Evolutionary conservation across 352 stramenopile genomes (phyloP), one percentile per base, ranked within the genome.

Genomic region (Blastocystis sp.): DNA sequence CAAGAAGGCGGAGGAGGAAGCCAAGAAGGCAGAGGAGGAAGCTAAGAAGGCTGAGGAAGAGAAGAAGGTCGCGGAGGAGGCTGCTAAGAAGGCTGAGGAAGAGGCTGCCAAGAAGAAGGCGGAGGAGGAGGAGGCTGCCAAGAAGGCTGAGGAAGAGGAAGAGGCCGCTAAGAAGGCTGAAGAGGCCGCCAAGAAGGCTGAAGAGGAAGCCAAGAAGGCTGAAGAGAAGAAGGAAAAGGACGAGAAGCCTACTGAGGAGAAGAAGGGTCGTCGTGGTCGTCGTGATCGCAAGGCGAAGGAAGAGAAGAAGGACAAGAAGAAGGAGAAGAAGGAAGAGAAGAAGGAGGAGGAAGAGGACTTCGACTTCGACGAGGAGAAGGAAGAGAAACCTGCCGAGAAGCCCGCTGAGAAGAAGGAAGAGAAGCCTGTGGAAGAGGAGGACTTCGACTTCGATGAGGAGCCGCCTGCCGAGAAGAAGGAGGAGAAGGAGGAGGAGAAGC

Each of bases 191-290:
- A 69, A 69, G 62, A 40, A 40, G 40, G 62, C 62, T 69, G 62
- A 69, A 69, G 62, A 69, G 14, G 42, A 38, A 65, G 21, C 54
- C 43, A 87, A 87, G 76, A 87, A 87, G 65, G 61, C 34, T 62
- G 77, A 74, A 17, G 77, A 87, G n/a, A 59, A 87, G 40, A 24
- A 80, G n/a, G 38, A 88, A 78, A 24, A 59, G 66, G 62, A 88
- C 10, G 48, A 34, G 34, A 14, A 69, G 62, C 6, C 6, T 7
- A 57, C 6, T 7, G 48, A 34, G 34, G 57, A 88, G 24, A 87
- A 87, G 77, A 80, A 87, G 1, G 65, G 24, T 52, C 70, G 48
- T 48, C 70, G 48, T 66, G 48, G 48, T 45, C 61, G 57, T 82
- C 74, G 57, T 48, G 61, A 60, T 70, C 74, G 66, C 48, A 76